phyloP scores from a whole-genome alignment of 345 rosid species.

The Acer saccharum region DNA sequence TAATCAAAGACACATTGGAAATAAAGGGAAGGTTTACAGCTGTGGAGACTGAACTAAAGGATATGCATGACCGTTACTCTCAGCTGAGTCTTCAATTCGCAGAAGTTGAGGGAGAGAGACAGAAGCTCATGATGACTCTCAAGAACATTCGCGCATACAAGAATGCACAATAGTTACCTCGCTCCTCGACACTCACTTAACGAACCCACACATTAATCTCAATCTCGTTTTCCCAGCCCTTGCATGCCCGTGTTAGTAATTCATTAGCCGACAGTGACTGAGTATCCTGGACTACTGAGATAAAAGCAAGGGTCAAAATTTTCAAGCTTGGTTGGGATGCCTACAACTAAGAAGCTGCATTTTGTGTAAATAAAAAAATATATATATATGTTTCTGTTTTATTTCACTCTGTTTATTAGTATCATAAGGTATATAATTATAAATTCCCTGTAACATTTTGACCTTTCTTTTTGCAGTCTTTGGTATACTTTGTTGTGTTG shows the following conservation, averaged over 20 bases:
- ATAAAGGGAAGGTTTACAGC: constrained; percentile 65
- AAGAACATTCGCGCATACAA: constrained; percentile 77
- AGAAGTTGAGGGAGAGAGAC: constrained; percentile 98
- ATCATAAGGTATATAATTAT: constrained; percentile 29
- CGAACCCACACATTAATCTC: no score
- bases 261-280: constrained; percentile 12
- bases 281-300: constrained; percentile 7
- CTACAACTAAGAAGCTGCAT: constrained; percentile 28
- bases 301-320: constrained; percentile 8
- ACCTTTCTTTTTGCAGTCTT: constrained; percentile 14
- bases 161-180: constrained; percentile 45
- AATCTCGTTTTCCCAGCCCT: not conserved
- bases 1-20: constrained; percentile 82
- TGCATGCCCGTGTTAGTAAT: constrained; percentile 3
- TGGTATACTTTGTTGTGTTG: constrained; percentile 28
- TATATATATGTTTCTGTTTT: not conserved
- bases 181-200: no score
- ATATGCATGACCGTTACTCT: constrained; percentile 94
- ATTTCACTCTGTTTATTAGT: constrained; percentile 14
- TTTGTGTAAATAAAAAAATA: constrained; percentile 33
- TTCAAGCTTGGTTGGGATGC: constrained; percentile 21
- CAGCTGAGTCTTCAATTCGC: constrained; percentile 95
- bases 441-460: constrained; percentile 23
- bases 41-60: constrained; percentile 80
- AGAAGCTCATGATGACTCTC: constrained; percentile 94